Evolutionary conservation across 495 filamentous ascomycete species (phyloP).

Genomic region (Aeminium ludgeri): DNA sequence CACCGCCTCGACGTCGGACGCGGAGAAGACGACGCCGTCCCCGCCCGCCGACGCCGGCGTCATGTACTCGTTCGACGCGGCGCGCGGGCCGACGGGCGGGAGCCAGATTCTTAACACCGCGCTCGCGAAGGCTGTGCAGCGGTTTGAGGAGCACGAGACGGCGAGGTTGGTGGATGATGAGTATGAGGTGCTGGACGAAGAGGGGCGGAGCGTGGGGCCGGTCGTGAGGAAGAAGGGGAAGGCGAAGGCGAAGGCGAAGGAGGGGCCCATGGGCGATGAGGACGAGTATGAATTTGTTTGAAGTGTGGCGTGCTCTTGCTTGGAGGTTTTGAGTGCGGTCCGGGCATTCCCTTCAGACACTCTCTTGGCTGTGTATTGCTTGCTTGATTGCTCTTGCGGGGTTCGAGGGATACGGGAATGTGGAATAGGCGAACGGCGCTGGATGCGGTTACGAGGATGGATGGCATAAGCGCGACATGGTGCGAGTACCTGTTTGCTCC

Average conservation of each 20-base stretch:
- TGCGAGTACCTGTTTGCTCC: too few relatives aligned
- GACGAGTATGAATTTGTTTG: conserved; percentile 16
- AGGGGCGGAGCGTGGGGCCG: conserved; percentile 20
- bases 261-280: neutral
- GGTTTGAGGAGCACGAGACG: conserved; percentile 37
- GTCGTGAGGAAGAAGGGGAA: conserved; percentile 12
- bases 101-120: conserved; percentile 38
- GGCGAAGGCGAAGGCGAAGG: conserved; percentile 4
- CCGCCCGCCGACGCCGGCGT: conserved; percentile 27
- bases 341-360: too few relatives aligned
- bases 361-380: too few relatives aligned
- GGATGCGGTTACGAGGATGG: too few relatives aligned
- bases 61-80: conserved; percentile 33
- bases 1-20: conserved; percentile 22
- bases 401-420: too few relatives aligned
- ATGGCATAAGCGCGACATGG: too few relatives aligned
- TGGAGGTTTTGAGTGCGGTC: neutral
- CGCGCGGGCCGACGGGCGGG: conserved; percentile 29
- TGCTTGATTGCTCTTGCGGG: too few relatives aligned
- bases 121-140: conserved; percentile 37
- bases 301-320: neutral
- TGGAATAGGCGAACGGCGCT: too few relatives aligned
- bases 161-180: conserved; percentile 41
- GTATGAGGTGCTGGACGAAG: conserved; percentile 37
- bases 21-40: conserved; percentile 29